These are phyloP conservation scores for Aspergillus pseudoviridinutans DNA, from an alignment of 2,329 filamentous ascomycete genomes.

Conservation along the genomic window DNA sequence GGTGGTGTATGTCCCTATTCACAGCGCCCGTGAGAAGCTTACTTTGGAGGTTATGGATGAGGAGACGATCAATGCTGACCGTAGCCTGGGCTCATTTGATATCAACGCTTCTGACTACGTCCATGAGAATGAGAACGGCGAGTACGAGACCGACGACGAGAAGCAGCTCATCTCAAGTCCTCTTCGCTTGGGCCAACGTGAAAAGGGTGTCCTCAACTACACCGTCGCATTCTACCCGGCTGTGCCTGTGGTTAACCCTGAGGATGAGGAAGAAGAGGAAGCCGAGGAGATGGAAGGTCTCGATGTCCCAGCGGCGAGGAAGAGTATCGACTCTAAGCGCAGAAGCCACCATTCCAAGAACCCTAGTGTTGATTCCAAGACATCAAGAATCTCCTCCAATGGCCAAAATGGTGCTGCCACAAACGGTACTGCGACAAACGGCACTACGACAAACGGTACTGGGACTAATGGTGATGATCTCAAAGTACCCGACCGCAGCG, in stretches of 20 bases:
- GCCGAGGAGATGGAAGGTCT: slow-evolving; percentile 34
- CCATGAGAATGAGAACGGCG: slow-evolving; percentile 69
- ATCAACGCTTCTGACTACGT: slow-evolving; percentile 75
- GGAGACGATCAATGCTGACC: slow-evolving; percentile 86
- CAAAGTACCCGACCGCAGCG: neutral
- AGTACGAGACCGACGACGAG: slow-evolving; percentile 73
- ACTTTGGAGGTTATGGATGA: slow-evolving; percentile 94
- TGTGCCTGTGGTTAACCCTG: slow-evolving; percentile 81
- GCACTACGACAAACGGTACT: slow-evolving; percentile 25
- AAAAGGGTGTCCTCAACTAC: slow-evolving; percentile 78
- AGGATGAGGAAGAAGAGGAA: slow-evolving; percentile 56
- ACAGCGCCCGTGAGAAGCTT: slow-evolving; percentile 77
- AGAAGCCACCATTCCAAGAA: slow-evolving; percentile 25
- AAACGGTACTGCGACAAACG: slow-evolving; percentile 31
- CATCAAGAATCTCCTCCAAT: slow-evolving; percentile 13
- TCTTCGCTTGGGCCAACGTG: slow-evolving; percentile 68
- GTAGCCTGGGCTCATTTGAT: slow-evolving; percentile 78
- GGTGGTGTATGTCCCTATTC: slow-evolving; percentile 87
- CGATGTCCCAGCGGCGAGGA: slow-evolving; percentile 15
- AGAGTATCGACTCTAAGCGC: slow-evolving; percentile 28
- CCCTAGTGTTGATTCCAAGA: slow-evolving; percentile 28
- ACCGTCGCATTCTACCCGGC: slow-evolving; percentile 87
- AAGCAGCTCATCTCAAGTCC: slow-evolving; percentile 65
- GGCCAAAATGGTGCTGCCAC: slow-evolving; percentile 16
- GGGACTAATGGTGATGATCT: slow-evolving; percentile 34